A percentile compares a stretch with the other conserved stretches of the same genome.
Conservation (phyloP, 208 protist species). For the Leptomonas seymouri region DNA sequence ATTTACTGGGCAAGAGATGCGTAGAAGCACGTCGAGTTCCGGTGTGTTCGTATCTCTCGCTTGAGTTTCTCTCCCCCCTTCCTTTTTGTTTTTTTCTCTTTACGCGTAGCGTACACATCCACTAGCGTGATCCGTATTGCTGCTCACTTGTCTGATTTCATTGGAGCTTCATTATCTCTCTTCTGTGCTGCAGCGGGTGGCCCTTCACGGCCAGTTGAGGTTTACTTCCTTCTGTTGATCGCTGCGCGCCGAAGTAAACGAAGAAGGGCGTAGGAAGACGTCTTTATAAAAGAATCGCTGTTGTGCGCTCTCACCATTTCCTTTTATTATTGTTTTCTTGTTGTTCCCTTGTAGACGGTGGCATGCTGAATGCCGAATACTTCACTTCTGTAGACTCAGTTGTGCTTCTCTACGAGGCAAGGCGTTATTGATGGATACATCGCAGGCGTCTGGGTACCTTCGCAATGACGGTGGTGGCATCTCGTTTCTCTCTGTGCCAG, state of each 20-base stretch:
- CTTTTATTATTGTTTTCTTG: background rate
- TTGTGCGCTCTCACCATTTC: too few species aligned
- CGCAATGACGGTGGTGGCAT: constrained; percentile 5
- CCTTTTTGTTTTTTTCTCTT: background rate
- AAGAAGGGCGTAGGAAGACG: too few species aligned
- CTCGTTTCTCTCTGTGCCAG: constrained; percentile 30
- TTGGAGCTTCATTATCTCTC: too few species aligned
- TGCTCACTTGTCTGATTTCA: too few species aligned
- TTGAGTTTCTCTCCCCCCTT: background rate
- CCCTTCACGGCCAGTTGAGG: too few species aligned
- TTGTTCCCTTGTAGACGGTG: too few species aligned
- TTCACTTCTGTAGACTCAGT: background rate
- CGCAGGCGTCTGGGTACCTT: background rate
- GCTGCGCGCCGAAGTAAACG: too few species aligned
- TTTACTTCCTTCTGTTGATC: too few species aligned
- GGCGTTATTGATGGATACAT: constrained; percentile 3
- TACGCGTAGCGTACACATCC: background rate
- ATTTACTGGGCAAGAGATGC: background rate
- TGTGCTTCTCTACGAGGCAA: background rate
- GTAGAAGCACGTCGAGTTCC: background rate
- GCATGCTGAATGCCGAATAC: background rate
- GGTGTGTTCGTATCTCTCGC: constrained; percentile 3
- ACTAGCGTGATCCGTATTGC: too few species aligned
- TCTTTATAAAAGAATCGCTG: too few species aligned
- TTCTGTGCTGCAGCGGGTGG: too few species aligned